Evolutionary conservation across 2,329 filamentous ascomycete species (phyloP).

Genomic region (Fusarium kyushuense): DNA sequence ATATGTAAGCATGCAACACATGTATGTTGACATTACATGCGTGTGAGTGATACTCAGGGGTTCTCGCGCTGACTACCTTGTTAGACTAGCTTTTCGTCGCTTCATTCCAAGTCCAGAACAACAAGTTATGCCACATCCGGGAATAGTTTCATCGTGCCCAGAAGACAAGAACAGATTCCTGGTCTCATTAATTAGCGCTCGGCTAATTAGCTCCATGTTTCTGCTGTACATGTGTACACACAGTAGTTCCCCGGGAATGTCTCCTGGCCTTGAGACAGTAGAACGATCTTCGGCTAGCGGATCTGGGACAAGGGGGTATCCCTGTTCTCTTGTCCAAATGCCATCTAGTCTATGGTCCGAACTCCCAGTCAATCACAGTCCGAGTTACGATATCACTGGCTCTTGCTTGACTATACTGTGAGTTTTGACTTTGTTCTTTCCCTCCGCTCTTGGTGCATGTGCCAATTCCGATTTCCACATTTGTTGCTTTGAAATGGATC

Average conservation of each 20-base stretch:
- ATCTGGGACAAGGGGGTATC: background rate
- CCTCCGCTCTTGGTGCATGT: background rate
- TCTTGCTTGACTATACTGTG: background rate
- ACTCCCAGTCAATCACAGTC: background rate
- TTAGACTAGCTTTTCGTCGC: background rate
- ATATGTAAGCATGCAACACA: background rate
- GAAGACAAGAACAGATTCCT: conserved; percentile 9
- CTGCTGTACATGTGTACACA: background rate
- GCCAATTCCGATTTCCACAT: background rate
- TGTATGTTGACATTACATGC: background rate
- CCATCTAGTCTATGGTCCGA: background rate
- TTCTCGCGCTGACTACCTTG: background rate
- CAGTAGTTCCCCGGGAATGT: conserved; percentile 7
- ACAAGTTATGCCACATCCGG: background rate
- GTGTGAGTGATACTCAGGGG: conserved; percentile 2
- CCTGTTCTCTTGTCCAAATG: background rate
- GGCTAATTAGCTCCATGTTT: background rate
- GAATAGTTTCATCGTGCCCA: conserved; percentile 10
- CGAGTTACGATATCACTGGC: background rate
- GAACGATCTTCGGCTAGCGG: background rate
- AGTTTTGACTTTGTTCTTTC: background rate
- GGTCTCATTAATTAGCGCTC: background rate
- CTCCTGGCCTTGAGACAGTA: conserved; percentile 21
- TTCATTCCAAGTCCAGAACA: background rate
- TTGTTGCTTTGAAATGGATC: background rate